A percentile compares a stretch with the other conserved stretches of the same genome.
Conservation (phyloP, 2,329 filamentous ascomycete species). For the Fusarium kyushuense region DNA sequence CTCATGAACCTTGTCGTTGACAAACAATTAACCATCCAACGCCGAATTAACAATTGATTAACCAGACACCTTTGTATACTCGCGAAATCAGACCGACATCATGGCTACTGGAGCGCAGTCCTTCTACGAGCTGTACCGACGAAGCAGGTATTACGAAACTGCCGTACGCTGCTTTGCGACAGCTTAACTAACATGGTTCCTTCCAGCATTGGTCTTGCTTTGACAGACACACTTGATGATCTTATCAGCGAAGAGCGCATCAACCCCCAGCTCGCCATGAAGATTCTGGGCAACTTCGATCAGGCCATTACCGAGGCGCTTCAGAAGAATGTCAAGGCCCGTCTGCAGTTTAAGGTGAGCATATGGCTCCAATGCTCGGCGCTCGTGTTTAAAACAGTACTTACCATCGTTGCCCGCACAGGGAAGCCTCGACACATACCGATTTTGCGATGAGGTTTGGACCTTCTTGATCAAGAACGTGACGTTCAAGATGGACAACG, state of each 20-base stretch:
- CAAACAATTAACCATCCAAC: constrained; percentile 20
- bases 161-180: constrained; percentile 50
- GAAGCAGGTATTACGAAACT: constrained; percentile 82
- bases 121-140: constrained; percentile 95
- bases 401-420: constrained; percentile 53
- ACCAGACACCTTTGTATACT: not conserved
- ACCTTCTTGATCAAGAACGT: constrained; percentile 99
- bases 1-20: constrained; percentile 33
- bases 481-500: constrained; percentile 95
- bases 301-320: constrained; percentile 91
- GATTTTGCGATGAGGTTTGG: constrained; percentile 99
- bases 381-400: not conserved
- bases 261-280: constrained; percentile 98
- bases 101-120: constrained; percentile 67
- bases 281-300: constrained; percentile 96
- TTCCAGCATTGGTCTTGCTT: constrained; percentile 85
- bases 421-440: constrained; percentile 97
- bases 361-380: constrained; percentile 1
- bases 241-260: constrained; percentile 95
- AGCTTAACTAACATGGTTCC: constrained; percentile 43
- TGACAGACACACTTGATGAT: constrained; percentile 97
- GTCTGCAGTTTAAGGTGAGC: constrained; percentile 91
- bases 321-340: constrained; percentile 90
- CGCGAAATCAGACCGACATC: constrained; percentile 18
- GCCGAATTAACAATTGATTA: constrained; percentile 4